Percentiles rank a stretch among this genome's conserved stretches.
Evolutionary conservation across 345 rosid genomes (phyloP).

Genomic region (Bruguiera gymnorhiza): DNA sequence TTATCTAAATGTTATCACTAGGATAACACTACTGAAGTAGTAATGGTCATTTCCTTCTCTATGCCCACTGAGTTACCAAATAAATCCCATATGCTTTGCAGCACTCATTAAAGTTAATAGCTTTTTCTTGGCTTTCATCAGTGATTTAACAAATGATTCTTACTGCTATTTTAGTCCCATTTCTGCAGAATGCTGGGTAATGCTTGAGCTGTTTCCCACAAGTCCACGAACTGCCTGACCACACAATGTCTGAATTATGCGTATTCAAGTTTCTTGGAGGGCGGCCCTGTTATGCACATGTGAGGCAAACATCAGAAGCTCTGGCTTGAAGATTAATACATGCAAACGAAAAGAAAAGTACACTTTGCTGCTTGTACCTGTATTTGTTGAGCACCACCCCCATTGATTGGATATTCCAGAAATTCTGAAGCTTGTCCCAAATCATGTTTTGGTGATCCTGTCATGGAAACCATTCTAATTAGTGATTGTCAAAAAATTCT

Average conservation of each 20-base stretch:
- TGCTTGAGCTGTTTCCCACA: slow-evolving; percentile 95
- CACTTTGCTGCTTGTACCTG: slow-evolving; percentile 41
- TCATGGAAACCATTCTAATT: slow-evolving; percentile 11
- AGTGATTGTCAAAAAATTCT: neutral
- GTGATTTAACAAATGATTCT: slow-evolving; percentile 24
- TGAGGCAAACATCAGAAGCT: slow-evolving; percentile 17
- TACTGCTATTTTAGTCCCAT: slow-evolving; percentile 77
- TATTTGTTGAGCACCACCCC: slow-evolving; percentile 37
- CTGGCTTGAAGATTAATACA: slow-evolving; percentile 4
- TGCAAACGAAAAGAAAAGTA: slow-evolving; percentile 14
- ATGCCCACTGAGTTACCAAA: neutral
- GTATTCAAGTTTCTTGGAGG: slow-evolving; percentile 48
- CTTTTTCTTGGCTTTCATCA: neutral
- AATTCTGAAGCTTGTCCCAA: slow-evolving; percentile 42
- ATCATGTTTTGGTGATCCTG: slow-evolving; percentile 62
- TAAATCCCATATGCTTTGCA: neutral
- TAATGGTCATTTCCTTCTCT: neutral
- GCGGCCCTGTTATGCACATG: slow-evolving; percentile 41
- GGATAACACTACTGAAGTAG: neutral
- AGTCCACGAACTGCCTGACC: slow-evolving; percentile 85
- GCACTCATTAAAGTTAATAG: neutral
- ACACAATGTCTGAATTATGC: slow-evolving; percentile 64
- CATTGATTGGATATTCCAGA: slow-evolving; percentile 41
- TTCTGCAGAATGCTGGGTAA: slow-evolving; percentile 80
- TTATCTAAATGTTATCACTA: neutral